phyloP scores from a whole-genome alignment of 768 basidiomycete genomes.

The Scleroderma citrinum region DNA sequence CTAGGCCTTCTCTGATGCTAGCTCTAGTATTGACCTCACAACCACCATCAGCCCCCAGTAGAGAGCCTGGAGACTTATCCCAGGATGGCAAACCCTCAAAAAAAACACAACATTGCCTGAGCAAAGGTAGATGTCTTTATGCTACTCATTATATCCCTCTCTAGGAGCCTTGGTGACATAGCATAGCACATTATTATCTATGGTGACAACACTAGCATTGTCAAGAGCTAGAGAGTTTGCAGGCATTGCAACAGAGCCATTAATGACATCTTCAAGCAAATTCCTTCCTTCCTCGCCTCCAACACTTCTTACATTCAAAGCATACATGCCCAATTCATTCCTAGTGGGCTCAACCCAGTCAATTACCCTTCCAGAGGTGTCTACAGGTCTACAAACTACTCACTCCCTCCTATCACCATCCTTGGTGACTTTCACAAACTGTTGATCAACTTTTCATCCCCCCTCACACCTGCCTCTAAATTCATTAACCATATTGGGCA shows the following conservation, averaged over 20 bases:
- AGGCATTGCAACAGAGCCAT: conserved; percentile 27
- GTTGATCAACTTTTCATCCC: not conserved
- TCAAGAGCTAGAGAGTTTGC: conserved; percentile 38
- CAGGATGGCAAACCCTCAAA: conserved; percentile 4
- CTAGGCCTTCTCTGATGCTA: conserved; percentile 13
- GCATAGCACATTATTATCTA: conserved; percentile 17
- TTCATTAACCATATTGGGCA: no score
- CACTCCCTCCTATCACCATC: conserved; percentile 10
- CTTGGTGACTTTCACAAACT: conserved; percentile 6
- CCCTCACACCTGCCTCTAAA: no score
- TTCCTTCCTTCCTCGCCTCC: conserved; percentile 11
- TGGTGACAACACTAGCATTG: conserved; percentile 37
- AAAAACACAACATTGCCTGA: conserved; percentile 11
- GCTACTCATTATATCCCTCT: conserved; percentile 14
- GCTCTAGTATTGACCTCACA: conserved; percentile 10
- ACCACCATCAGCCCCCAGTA: conserved; percentile 15
- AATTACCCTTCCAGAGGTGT: conserved; percentile 12
- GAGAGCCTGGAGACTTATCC: no score
- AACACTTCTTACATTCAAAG: no score
- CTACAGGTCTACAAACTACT: not conserved
- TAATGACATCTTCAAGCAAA: conserved; percentile 27
- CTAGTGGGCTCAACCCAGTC: conserved; percentile 12
- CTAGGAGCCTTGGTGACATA: not conserved
- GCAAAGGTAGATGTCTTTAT: conserved; percentile 14
- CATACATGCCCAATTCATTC: no score